These are phyloP conservation scores for Zalaria obscura DNA, from an alignment of 2,329 filamentous ascomycete genomes.

Conservation along the genomic window DNA sequence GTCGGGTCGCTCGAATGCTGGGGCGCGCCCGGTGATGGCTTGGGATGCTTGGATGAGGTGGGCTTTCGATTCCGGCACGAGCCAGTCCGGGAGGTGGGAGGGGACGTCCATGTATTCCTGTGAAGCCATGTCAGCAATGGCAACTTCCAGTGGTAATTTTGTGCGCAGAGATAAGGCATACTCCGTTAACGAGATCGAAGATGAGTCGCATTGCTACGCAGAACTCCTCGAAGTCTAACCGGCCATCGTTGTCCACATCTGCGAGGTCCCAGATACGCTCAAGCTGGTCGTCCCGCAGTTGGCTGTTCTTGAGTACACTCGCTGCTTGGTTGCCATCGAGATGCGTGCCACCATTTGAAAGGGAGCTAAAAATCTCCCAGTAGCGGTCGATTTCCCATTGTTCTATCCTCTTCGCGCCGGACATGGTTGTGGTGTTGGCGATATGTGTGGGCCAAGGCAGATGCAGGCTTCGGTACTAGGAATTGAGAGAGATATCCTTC, in stretches of 20 bases:
- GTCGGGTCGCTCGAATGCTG: conserved; percentile 73
- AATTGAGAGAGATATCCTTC: too few species aligned
- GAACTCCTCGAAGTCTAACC: conserved; percentile 98
- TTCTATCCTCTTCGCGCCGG: conserved; percentile 42
- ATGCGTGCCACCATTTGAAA: conserved; percentile 48
- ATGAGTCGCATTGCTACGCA: conserved; percentile 98
- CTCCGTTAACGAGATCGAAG: conserved; percentile 92
- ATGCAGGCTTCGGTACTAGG: neutral
- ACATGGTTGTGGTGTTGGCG: conserved; percentile 11
- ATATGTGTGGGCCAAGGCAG: neutral
- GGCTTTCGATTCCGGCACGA: conserved; percentile 88
- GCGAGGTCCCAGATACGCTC: conserved; percentile 95
- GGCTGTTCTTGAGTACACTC: conserved; percentile 58
- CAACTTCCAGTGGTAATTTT: too few species aligned
- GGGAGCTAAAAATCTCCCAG: conserved; percentile 65
- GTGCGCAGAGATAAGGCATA: conserved; percentile 28
- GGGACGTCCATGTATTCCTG: conserved; percentile 90
- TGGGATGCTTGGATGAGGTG: conserved; percentile 75
- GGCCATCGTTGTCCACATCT: conserved; percentile 93
- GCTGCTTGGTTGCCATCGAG: conserved; percentile 58
- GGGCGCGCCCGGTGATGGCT: conserved; percentile 64
- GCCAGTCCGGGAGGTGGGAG: conserved; percentile 75
- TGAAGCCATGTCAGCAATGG: neutral
- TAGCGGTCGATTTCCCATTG: conserved; percentile 65
- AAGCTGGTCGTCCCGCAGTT: conserved; percentile 67